A percentile compares a stretch with the other conserved stretches of the same genome.
Evolutionary conservation across 1,284 basidiomycete species (phyloP).

Genomic region (Moniliella sp.): DNA sequence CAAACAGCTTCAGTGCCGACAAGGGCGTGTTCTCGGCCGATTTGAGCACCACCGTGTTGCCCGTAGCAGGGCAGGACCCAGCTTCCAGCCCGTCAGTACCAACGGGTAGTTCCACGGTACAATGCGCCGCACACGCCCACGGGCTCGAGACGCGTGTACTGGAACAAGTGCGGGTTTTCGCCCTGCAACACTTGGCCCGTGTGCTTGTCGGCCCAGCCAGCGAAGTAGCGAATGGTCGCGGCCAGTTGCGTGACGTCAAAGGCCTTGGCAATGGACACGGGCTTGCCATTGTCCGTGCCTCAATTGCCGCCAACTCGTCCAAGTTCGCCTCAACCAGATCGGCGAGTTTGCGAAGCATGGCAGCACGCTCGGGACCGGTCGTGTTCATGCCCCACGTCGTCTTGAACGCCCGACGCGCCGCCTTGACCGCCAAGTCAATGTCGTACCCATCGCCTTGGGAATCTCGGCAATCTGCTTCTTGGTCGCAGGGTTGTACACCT

Average conservation of each 20-base stretch:
- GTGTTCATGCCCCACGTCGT: background rate
- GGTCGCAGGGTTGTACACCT: background rate
- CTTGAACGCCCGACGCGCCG: background rate
- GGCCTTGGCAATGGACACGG: background rate
- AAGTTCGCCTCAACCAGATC: constrained; percentile 1
- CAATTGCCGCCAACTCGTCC: background rate
- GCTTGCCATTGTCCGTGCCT: background rate
- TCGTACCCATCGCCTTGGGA: background rate
- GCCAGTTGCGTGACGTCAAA: background rate
- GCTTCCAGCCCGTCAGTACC: background rate
- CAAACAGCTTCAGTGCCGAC: background rate
- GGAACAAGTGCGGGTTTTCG: background rate
- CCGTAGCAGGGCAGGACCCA: constrained; percentile 1
- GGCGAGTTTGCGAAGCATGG: constrained; percentile 1
- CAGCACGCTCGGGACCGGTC: background rate
- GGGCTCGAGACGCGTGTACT: background rate
- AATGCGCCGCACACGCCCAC: background rate
- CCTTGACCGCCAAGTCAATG: background rate
- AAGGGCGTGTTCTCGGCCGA: constrained; percentile 2
- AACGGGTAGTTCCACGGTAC: background rate
- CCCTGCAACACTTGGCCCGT: background rate
- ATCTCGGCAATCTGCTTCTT: too few species aligned
- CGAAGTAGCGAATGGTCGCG: background rate
- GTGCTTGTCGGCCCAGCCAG: background rate
- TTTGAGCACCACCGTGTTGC: constrained; percentile 4